Conservation (phyloP, 2,329 filamentous ascomycete genomes). For the Boeremia lycopersici region DNA sequence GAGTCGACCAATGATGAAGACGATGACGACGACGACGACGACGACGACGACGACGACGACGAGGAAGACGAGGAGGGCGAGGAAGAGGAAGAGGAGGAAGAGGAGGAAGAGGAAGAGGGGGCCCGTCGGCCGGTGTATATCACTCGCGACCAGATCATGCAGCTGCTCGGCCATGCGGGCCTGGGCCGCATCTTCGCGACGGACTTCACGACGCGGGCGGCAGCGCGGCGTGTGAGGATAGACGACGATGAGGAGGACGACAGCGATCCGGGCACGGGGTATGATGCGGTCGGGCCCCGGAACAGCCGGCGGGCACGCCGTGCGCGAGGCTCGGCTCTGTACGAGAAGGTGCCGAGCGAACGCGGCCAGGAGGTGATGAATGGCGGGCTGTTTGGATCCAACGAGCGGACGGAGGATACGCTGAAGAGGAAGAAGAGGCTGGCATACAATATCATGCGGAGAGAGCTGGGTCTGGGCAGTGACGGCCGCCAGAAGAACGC, state of each 20-base stretch:
- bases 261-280: slow-evolving; percentile 44
- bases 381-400: slow-evolving; percentile 78
- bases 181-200: slow-evolving; percentile 58
- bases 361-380: slow-evolving; percentile 79
- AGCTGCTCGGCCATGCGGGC: slow-evolving; percentile 60
- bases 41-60: slow-evolving; percentile 47
- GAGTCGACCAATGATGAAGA: slow-evolving; percentile 51
- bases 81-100: slow-evolving; percentile 26
- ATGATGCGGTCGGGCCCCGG: slow-evolving; percentile 41
- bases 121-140: slow-evolving; percentile 46
- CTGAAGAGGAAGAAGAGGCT: slow-evolving; percentile 66
- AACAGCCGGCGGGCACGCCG: slow-evolving; percentile 46
- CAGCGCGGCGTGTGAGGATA: slow-evolving; percentile 19
- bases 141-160: slow-evolving; percentile 58
- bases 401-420: slow-evolving; percentile 58
- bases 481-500: slow-evolving; percentile 63
- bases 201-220: slow-evolving; percentile 32
- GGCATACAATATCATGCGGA: slow-evolving; percentile 74
- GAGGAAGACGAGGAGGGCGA: slow-evolving; percentile 45
- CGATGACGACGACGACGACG: slow-evolving; percentile 44
- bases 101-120: slow-evolving; percentile 32
- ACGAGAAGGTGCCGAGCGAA: slow-evolving; percentile 84
- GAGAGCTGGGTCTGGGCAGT: slow-evolving; percentile 76
- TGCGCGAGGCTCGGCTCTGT: slow-evolving; percentile 58
- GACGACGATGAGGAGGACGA: slow-evolving; percentile 48